Conservation (phyloP, 495 filamentous ascomycete genomes). For the Venustampulla echinocandica region DNA sequence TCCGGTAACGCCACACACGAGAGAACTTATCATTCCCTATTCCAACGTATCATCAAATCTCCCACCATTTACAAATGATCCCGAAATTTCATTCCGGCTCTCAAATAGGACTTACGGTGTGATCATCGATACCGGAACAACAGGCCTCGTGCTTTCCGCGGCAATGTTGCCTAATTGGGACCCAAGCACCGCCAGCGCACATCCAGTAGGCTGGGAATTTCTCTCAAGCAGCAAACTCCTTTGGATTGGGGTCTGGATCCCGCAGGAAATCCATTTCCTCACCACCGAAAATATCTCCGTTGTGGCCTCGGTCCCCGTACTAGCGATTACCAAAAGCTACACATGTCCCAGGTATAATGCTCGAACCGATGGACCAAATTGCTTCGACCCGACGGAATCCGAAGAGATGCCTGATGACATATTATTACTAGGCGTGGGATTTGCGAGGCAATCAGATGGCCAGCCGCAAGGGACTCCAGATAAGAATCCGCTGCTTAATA, state of each 20-base stretch:
- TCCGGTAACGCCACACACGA: too few species aligned
- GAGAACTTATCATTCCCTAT: too few species aligned
- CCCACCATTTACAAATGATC: too few species aligned
- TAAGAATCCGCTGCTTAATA: neutral
- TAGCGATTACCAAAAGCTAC: neutral
- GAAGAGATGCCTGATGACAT: neutral
- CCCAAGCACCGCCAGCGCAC: neutral
- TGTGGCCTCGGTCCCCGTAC: neutral
- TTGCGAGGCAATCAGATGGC: neutral
- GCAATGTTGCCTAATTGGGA: neutral
- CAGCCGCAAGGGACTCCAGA: neutral
- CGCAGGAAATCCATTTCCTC: neutral
- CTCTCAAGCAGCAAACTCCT: neutral
- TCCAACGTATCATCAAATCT: too few species aligned
- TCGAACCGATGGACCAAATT: neutral
- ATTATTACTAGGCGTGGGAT: neutral
- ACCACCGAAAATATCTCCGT: neutral
- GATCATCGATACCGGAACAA: neutral
- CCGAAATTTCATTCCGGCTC: too few species aligned
- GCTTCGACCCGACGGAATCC: neutral
- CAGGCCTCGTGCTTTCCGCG: neutral
- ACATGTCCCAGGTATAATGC: neutral
- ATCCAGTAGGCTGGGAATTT: neutral
- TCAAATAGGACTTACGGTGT: too few species aligned
- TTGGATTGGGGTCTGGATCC: neutral